These are phyloP conservation scores for Dryadomyces sulphureus DNA, from an alignment of 2,329 filamentous ascomycete genomes.

Conservation along the genomic window DNA sequence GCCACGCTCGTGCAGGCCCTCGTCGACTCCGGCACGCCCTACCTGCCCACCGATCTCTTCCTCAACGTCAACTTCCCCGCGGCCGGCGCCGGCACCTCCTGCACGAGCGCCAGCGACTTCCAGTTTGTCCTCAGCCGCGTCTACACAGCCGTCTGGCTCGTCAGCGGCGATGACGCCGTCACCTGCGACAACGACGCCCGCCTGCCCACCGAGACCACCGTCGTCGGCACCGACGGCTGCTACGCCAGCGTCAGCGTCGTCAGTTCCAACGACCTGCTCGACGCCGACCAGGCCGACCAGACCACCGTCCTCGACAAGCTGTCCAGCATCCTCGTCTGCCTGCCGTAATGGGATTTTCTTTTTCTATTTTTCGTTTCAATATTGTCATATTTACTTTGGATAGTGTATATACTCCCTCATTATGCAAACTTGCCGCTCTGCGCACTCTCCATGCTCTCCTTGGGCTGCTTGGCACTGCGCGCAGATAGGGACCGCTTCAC, in stretches of 20 bases:
- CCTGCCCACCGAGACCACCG: neutral
- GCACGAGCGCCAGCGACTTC: constrained; percentile 38
- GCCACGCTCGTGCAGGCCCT: constrained; percentile 39
- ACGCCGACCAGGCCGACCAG: neutral
- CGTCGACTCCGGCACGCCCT: constrained; percentile 37
- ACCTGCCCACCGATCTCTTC: constrained; percentile 23
- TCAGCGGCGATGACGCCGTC: neutral
- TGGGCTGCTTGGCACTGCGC: no score
- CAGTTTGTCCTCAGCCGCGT: constrained; percentile 51
- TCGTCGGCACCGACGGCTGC: neutral
- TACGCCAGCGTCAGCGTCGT: neutral
- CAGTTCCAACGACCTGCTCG: neutral
- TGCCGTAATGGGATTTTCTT: no score
- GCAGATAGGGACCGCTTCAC: no score
- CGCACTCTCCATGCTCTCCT: no score
- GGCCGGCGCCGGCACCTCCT: constrained; percentile 26
- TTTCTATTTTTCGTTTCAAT: no score
- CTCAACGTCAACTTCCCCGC: constrained; percentile 57
- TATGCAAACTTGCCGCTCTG: no score
- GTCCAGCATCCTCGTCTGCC: no score
- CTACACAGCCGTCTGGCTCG: constrained; percentile 2
- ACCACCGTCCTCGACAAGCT: neutral
- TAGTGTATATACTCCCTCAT: no score
- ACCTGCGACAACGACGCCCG: neutral
- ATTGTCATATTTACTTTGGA: no score